Base-by-base conservation (phyloP, 108 stramenopile genomes). In the Skeletonema marinoi region DNA sequence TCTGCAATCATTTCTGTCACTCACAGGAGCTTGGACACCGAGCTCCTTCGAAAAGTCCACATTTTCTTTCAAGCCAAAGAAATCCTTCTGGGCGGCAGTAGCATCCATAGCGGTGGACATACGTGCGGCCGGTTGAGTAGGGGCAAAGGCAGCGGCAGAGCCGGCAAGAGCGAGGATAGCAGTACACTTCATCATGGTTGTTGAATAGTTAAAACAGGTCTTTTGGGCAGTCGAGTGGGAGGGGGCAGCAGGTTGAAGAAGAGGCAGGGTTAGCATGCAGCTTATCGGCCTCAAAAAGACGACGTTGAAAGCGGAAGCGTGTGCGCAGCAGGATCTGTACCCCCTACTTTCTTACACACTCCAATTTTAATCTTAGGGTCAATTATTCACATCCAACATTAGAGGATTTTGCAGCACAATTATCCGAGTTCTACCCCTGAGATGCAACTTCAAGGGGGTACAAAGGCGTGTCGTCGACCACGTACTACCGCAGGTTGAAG, bases 21-120 rank as follows among this genome's bases (percentile, higher is more conserved):
- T 51, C 50, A 51, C 50, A 35, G 96, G 96, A 32, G 89, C 74
- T 72, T 94, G 93, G 5, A 86, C 93, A 35, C 96, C 96, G 67
- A 97, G 84, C 66, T 96, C 95, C 56, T 83, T 72, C 65, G 91
- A 92, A 78, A 96, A 92, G 25, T 74, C 54, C 25, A 56, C 4
- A 0, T 6, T 29, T 56, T 11, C 54, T 56, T 56, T 56, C 16
- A 56, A n/a, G 19, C 54, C 54, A 10, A 56, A 56, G 54, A 56
- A 56, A 11, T 56, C 54, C 54, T 25, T 56, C 7, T 56, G 54
- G 21, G 54, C 54, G 21, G 54, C 74, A 25, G 54, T 56, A 17
- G 81, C 81, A 59, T 31, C 39, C 56, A 75, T 32, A 8, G 67
- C 13, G 31, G 78, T 68, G 32, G 78, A 35, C 29, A 75, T 71